phyloP scores from a whole-genome alignment of 495 filamentous ascomycete genomes.

The Articulospora tetracladia region DNA sequence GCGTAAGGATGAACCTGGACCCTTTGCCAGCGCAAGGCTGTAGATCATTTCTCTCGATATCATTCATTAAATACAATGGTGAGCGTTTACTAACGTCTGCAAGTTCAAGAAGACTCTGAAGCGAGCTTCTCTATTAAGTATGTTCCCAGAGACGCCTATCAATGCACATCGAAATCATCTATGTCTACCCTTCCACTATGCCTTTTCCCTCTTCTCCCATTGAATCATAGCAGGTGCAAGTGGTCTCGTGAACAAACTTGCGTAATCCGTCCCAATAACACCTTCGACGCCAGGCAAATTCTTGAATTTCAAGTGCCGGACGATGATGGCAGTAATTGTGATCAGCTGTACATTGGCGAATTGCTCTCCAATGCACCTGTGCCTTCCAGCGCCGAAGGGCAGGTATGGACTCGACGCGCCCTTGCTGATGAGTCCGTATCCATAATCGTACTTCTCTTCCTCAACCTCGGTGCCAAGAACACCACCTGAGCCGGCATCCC shows the following conservation, averaged over 20 bases:
- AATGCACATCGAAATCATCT: conserved; percentile 9
- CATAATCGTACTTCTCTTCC: conserved; percentile 83
- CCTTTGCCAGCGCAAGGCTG: too few species aligned
- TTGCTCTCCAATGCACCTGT: conserved; percentile 95
- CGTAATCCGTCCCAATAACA: conserved; percentile 82
- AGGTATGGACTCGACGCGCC: conserved; percentile 84
- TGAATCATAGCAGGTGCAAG: conserved; percentile 58
- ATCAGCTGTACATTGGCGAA: conserved; percentile 92
- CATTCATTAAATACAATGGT: too few species aligned
- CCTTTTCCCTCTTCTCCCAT: conserved; percentile 57
- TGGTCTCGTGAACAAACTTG: conserved; percentile 60
- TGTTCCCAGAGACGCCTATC: conserved; percentile 15
- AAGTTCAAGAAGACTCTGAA: neutral
- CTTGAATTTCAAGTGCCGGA: conserved; percentile 69
- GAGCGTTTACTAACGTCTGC: neutral
- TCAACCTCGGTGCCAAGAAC: conserved; percentile 42
- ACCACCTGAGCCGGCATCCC: conserved; percentile 54
- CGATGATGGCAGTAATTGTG: conserved; percentile 76
- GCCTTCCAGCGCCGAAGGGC: conserved; percentile 90
- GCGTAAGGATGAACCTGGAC: too few species aligned
- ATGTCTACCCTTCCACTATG: conserved; percentile 7
- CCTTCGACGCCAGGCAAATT: conserved; percentile 65
- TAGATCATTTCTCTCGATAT: too few species aligned
- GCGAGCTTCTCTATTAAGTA: conserved; percentile 12
- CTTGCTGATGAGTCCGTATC: conserved; percentile 89